phyloP scores from a whole-genome alignment of 139 green algal species.

The Tetraselmis striata region DNA sequence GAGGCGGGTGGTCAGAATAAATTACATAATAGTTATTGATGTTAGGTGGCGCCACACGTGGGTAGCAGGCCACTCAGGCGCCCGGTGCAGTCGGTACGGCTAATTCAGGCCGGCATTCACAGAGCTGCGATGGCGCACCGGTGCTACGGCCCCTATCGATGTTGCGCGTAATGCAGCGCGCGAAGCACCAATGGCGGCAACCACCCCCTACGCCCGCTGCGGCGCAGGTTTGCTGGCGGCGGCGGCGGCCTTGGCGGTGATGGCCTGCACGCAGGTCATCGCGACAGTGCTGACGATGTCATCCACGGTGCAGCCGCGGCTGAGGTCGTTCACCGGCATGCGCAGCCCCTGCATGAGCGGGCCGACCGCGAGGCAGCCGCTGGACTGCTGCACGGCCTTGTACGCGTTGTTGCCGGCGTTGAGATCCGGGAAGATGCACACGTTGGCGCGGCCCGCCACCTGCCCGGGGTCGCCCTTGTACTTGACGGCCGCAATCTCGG shows the following conservation, averaged over 20 bases:
- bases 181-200: no score
- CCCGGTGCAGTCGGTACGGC: no score
- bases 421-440: slow-evolving; percentile 88
- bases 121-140: no score
- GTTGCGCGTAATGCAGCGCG: no score
- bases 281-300: slow-evolving; percentile 89
- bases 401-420: slow-evolving; percentile 89
- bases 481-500: slow-evolving; percentile 57
- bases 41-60: no score
- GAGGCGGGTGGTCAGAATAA: no score
- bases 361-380: slow-evolving; percentile 72
- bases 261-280: slow-evolving; percentile 69
- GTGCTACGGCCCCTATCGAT: no score
- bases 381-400: slow-evolving; percentile 71
- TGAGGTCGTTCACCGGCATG: slow-evolving; percentile 90
- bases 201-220: no score
- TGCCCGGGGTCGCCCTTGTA: slow-evolving; percentile 54
- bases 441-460: slow-evolving; percentile 73
- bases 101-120: no score
- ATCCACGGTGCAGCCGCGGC: slow-evolving; percentile 76
- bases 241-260: slow-evolving; percentile 10
- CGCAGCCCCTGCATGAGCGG: slow-evolving; percentile 80
- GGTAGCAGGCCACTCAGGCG: no score
- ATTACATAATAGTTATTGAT: no score
- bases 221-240: no score